A percentile compares a stretch with the other conserved stretches of the same genome.
These are phyloP conservation scores for Schizothecium vesticola DNA, from an alignment of 495 filamentous ascomycete genomes.

Conservation along the genomic window DNA sequence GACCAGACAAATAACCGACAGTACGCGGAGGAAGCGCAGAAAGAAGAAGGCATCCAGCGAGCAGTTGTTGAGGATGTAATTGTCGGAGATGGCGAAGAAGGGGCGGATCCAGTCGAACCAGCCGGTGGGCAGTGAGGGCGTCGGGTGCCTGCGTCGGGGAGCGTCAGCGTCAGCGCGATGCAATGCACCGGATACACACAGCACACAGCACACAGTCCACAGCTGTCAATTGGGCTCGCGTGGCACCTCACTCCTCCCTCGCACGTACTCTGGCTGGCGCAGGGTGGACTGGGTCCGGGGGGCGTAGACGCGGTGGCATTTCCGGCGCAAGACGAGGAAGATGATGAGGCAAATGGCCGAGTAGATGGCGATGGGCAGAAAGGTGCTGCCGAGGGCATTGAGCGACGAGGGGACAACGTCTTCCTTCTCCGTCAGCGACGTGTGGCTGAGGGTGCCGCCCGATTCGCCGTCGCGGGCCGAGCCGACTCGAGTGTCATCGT, in stretches of 20 bases:
- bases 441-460: constrained; percentile 23
- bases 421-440: neutral
- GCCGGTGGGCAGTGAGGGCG: constrained; percentile 61
- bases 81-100: constrained; percentile 57
- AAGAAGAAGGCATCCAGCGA: constrained; percentile 73
- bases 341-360: constrained; percentile 28
- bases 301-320: constrained; percentile 30
- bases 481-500: constrained; percentile 25
- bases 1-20: constrained; percentile 64
- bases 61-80: constrained; percentile 57
- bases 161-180: constrained; percentile 2
- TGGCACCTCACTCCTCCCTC: neutral
- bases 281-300: constrained; percentile 25
- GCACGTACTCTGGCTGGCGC: constrained; percentile 28
- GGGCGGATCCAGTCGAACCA: constrained; percentile 60
- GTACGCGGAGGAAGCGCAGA: constrained; percentile 71
- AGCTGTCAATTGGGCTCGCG: neutral
- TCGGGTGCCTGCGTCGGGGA: constrained; percentile 50
- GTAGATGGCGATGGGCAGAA: constrained; percentile 43
- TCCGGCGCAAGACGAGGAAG: constrained; percentile 28
- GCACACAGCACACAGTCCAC: neutral
- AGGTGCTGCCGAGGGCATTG: constrained; percentile 44
- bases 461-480: constrained; percentile 25
- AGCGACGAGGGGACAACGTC: constrained; percentile 18
- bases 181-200: neutral